Percentiles rank a stretch among this genome's conserved stretches.
Conservation (phyloP, 768 basidiomycete species). For the Rhizopogon vinicolor region DNA sequence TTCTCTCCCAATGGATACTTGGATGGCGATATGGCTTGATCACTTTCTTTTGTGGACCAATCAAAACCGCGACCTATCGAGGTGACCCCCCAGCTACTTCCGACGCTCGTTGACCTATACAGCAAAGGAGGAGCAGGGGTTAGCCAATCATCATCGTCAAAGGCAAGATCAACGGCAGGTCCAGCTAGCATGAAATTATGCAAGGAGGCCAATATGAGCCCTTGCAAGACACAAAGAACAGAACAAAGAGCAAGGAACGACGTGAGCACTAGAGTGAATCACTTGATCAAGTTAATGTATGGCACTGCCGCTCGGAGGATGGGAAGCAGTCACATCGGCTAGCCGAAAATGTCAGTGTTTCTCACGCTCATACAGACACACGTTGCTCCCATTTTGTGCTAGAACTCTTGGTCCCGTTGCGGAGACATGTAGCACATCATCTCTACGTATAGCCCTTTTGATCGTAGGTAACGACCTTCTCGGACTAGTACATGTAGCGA, state of each 20-base stretch:
- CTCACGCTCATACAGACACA: not conserved
- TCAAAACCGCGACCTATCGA: slow-evolving; percentile 80
- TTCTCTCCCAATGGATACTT: slow-evolving; percentile 6
- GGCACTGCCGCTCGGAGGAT: not conserved
- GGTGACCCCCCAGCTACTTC: slow-evolving; percentile 82
- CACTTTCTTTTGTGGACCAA: slow-evolving; percentile 50
- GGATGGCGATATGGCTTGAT: slow-evolving; percentile 8
- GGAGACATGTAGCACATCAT: not conserved
- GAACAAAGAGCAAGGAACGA: not conserved
- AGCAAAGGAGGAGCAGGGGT: slow-evolving; percentile 44
- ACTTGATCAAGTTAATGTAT: not conserved
- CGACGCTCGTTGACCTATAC: slow-evolving; percentile 62
- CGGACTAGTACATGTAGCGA: too few relatives aligned
- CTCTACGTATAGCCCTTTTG: too few relatives aligned
- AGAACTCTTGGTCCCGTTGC: not conserved
- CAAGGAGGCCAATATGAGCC: not conserved
- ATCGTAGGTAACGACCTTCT: too few relatives aligned
- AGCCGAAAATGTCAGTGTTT: not conserved
- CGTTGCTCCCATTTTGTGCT: not conserved
- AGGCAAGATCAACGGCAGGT: slow-evolving; percentile 53
- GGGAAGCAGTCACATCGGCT: not conserved
- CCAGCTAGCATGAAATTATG: slow-evolving; percentile 49
- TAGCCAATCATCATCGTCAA: slow-evolving; percentile 72
- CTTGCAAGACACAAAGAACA: not conserved
- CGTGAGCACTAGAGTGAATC: not conserved